These are phyloP conservation scores for Phaseolus lunatus DNA, from an alignment of 306 rosid species.

Conservation along the genomic window DNA sequence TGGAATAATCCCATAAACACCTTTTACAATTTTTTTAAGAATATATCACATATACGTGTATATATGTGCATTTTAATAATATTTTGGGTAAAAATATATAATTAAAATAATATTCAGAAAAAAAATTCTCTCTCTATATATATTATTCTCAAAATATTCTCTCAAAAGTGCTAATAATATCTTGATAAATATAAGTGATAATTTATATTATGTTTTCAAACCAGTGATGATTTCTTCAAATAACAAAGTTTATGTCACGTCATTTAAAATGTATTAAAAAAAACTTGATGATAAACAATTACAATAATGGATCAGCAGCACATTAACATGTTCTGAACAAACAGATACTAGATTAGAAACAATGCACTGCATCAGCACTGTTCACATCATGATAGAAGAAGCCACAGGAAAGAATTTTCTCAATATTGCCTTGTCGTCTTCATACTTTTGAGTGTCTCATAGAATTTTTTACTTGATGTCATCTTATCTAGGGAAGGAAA, in stretches of 20 bases:
- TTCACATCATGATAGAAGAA: neutral
- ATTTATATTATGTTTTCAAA: conserved; percentile 23
- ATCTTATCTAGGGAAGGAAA: conserved; percentile 36
- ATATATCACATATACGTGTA: too few relatives aligned
- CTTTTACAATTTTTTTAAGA: neutral
- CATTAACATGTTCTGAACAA: neutral
- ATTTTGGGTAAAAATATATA: too few relatives aligned
- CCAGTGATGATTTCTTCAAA: conserved; percentile 17
- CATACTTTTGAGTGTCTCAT: conserved; percentile 30
- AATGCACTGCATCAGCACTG: neutral
- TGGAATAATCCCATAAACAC: conserved; percentile 1
- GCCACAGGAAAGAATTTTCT: neutral
- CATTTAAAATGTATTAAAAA: conserved; percentile 18
- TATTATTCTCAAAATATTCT: too few relatives aligned
- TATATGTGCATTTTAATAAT: too few relatives aligned
- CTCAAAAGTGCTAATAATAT: too few relatives aligned
- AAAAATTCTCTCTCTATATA: too few relatives aligned
- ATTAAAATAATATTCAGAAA: too few relatives aligned
- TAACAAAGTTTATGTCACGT: conserved; percentile 31
- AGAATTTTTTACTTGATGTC: conserved; percentile 26
- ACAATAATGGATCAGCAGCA: conserved; percentile 8
- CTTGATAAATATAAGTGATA: too few relatives aligned
- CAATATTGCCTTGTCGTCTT: neutral
- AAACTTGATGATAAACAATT: conserved; percentile 19
- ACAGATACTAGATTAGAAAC: neutral